These are phyloP conservation scores for Leccinum pachyderme DNA, from an alignment of 1,284 basidiomycete genomes.

Conservation along the genomic window DNA sequence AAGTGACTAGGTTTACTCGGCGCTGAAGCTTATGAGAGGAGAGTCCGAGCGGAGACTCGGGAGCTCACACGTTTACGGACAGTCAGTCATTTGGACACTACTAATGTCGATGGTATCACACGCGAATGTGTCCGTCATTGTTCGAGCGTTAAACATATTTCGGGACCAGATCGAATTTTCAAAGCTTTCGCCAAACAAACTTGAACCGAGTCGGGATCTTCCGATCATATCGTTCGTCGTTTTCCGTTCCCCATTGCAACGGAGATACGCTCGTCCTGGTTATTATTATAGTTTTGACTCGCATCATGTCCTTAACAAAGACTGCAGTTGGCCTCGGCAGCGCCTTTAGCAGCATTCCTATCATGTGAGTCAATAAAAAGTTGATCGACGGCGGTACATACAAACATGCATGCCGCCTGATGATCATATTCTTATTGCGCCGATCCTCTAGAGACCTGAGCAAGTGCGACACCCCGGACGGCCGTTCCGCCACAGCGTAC, in stretches of 20 bases:
- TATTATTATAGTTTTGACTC: background rate
- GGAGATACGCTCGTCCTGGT: background rate
- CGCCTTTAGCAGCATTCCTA: too few relatives aligned
- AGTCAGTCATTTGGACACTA: too few relatives aligned
- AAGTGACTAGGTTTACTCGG: background rate
- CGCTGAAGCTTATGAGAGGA: too few relatives aligned
- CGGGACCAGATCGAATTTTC: slow-evolving; percentile 10
- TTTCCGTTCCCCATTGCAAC: background rate
- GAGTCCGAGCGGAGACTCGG: too few relatives aligned
- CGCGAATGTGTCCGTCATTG: too few relatives aligned
- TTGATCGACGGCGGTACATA: background rate
- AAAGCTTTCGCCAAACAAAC: slow-evolving; percentile 25
- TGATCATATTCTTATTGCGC: too few relatives aligned
- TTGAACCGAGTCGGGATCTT: too few relatives aligned
- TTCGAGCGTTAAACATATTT: too few relatives aligned
- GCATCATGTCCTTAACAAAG: background rate
- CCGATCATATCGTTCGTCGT: background rate
- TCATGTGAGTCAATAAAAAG: background rate
- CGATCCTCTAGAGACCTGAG: slow-evolving; percentile 20
- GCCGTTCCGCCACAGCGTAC: slow-evolving; percentile 16
- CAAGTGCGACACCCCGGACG: slow-evolving; percentile 20
- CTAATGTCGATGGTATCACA: too few relatives aligned
- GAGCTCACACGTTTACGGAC: too few relatives aligned
- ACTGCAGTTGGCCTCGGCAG: background rate
- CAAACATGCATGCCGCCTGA: too few relatives aligned